A percentile compares a stretch with the other conserved stretches of the same genome.
Evolutionary conservation across 2,329 filamentous ascomycete genomes (phyloP).

Genomic region (Stachybotrys elegans): DNA sequence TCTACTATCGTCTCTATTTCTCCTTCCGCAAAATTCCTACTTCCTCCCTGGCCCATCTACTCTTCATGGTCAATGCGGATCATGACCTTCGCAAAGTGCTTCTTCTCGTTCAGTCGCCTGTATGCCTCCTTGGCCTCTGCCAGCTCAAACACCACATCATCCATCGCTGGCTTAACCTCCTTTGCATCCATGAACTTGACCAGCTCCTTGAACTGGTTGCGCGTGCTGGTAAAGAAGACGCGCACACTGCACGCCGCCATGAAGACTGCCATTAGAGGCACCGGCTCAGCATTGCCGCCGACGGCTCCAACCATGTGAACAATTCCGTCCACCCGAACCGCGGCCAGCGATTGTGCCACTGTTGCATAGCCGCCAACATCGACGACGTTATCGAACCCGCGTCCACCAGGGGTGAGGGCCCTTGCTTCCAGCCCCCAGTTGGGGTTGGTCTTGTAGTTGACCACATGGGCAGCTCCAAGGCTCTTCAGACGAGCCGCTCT

Average conservation of each 20-base stretch:
- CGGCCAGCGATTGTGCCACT: slow-evolving; percentile 49
- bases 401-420: slow-evolving; percentile 36
- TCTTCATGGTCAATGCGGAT: slow-evolving; percentile 20
- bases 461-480: slow-evolving; percentile 51
- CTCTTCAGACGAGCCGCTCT: slow-evolving; percentile 48
- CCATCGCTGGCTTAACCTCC: slow-evolving; percentile 18
- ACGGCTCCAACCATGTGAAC: slow-evolving; percentile 26
- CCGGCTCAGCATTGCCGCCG: slow-evolving; percentile 12
- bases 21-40: too few relatives aligned
- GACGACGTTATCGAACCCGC: slow-evolving; percentile 57
- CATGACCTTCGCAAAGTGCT: slow-evolving; percentile 31
- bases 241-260: slow-evolving; percentile 21
- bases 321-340: slow-evolving; percentile 32
- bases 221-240: slow-evolving; percentile 20
- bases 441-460: slow-evolving; percentile 55
- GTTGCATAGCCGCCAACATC: slow-evolving; percentile 65
- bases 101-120: slow-evolving; percentile 22
- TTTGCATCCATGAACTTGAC: slow-evolving; percentile 25
- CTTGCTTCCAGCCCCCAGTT: slow-evolving; percentile 57
- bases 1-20: too few relatives aligned
- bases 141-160: slow-evolving; percentile 22
- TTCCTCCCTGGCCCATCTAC: too few relatives aligned
- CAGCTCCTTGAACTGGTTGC: slow-evolving; percentile 21
- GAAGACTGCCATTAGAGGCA: slow-evolving; percentile 19
- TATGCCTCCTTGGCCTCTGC: slow-evolving; percentile 26